A percentile compares a stretch with the other conserved stretches of the same genome.
Evolutionary conservation across 306 rosid genomes (phyloP).

Genomic region (Vicia sativa): DNA sequence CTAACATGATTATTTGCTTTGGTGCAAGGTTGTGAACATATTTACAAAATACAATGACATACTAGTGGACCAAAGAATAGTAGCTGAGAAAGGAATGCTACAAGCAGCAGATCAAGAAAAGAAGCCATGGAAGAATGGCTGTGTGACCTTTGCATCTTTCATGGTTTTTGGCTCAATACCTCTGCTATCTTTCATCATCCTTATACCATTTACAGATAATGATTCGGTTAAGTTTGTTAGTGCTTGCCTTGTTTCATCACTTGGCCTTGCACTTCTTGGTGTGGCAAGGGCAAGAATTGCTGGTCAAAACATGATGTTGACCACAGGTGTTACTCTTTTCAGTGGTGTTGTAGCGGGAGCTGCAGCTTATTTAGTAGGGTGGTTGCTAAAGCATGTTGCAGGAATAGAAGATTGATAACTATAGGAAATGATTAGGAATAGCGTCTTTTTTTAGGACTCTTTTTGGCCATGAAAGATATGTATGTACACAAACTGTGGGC

Average conservation of each 20-base stretch:
- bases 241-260: constrained; percentile 57
- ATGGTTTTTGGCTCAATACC: constrained; percentile 56
- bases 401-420: constrained; percentile 39
- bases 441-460: constrained; percentile 5
- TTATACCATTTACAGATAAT: constrained; percentile 55
- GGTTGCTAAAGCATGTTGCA: constrained; percentile 52
- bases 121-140: constrained; percentile 67
- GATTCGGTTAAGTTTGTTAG: constrained; percentile 51
- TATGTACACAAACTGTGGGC: neutral
- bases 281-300: constrained; percentile 60
- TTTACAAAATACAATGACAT: constrained; percentile 61
- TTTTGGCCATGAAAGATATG: constrained; percentile 17
- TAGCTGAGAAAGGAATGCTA: constrained; percentile 46
- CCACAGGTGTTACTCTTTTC: constrained; percentile 45
- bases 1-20: neutral
- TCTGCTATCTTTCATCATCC: constrained; percentile 61
- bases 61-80: constrained; percentile 63
- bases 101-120: constrained; percentile 52
- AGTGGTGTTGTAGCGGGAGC: constrained; percentile 59
- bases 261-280: constrained; percentile 58
- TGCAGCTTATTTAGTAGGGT: constrained; percentile 57
- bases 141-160: constrained; percentile 54
- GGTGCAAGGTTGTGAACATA: constrained; percentile 61
- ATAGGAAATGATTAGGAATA: constrained; percentile 12
- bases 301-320: constrained; percentile 45